phyloP scores from a whole-genome alignment of 176 grass and related monocot species.

The Triticum aestivum region IWGSC_CS_RefSeq_v2.1 NC_057804.1:16077739-16078238 shows the following conservation, averaged over 20 bases:
- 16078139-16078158: conserved; percentile 13
- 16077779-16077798: neutral
- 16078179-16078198: conserved; percentile 13
- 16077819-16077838: conserved; percentile 31
- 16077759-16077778: neutral
- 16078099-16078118: conserved; percentile 33
- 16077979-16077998: conserved; percentile 74
- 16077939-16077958: conserved; percentile 83
- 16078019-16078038: conserved; percentile 89
- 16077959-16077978: conserved; percentile 81
- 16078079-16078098: conserved; percentile 35
- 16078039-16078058: conserved; percentile 97
- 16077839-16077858: conserved; percentile 63
- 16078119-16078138: conserved; percentile 40
- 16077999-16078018: conserved; percentile 85
- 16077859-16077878: conserved; percentile 85
- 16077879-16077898: conserved; percentile 86
- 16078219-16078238: conserved; percentile 35
- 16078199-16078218: conserved; percentile 25
- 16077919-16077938: conserved; percentile 87
- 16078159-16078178: conserved; percentile 21
- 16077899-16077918: conserved; percentile 86
- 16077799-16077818: neutral
- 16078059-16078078: conserved; percentile 35
- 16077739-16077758: neutral